Percentiles rank a stretch among this genome's conserved stretches.
These are phyloP conservation scores for Pichia manshurica DNA, from an alignment of 805 yeast species.

Conservation along the genomic window DNA sequence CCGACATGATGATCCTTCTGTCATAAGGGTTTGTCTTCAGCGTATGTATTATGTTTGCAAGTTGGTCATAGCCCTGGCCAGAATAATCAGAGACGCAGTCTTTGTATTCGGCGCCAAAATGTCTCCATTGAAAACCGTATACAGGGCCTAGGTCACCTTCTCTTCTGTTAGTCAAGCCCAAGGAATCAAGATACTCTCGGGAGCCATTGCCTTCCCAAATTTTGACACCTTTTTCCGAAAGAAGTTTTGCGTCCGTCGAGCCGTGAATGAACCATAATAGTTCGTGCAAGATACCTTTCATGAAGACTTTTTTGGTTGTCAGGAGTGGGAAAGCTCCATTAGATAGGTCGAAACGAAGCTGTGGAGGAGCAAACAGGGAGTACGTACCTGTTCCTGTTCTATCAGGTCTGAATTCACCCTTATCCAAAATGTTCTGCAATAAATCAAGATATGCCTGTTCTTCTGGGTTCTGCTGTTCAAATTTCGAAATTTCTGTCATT, in stretches of 20 bases:
- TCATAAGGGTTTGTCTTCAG: slow-evolving; percentile 88
- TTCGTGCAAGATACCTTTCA: slow-evolving; percentile 84
- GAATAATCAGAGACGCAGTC: slow-evolving; percentile 85
- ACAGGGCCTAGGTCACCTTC: slow-evolving; percentile 98
- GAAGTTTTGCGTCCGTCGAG: slow-evolving; percentile 75
- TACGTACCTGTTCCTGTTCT: slow-evolving; percentile 97
- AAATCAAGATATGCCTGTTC: slow-evolving; percentile 86
- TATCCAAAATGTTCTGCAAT: slow-evolving; percentile 65
- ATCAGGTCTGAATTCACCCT: slow-evolving; percentile 91
- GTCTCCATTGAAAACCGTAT: slow-evolving; percentile 99
- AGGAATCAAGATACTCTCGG: slow-evolving; percentile 76
- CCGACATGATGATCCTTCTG: slow-evolving; percentile 88
- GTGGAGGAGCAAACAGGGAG: slow-evolving; percentile 93
- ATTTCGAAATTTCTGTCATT: not conserved
- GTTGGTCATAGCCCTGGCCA: slow-evolving; percentile 87
- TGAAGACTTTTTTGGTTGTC: slow-evolving; percentile 89
- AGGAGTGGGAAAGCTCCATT: slow-evolving; percentile 77
- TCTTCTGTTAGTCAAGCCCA: slow-evolving; percentile 73
- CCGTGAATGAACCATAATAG: slow-evolving; percentile 91
- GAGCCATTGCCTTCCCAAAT: slow-evolving; percentile 99
- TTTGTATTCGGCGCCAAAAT: slow-evolving; percentile 88
- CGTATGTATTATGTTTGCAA: slow-evolving; percentile 70
- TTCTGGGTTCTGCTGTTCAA: slow-evolving; percentile 30
- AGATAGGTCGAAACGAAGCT: slow-evolving; percentile 71
- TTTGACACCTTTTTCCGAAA: slow-evolving; percentile 81